These are phyloP conservation scores for Fusarium nurragi DNA, from an alignment of 2,329 filamentous ascomycete genomes.

Conservation along the genomic window DNA sequence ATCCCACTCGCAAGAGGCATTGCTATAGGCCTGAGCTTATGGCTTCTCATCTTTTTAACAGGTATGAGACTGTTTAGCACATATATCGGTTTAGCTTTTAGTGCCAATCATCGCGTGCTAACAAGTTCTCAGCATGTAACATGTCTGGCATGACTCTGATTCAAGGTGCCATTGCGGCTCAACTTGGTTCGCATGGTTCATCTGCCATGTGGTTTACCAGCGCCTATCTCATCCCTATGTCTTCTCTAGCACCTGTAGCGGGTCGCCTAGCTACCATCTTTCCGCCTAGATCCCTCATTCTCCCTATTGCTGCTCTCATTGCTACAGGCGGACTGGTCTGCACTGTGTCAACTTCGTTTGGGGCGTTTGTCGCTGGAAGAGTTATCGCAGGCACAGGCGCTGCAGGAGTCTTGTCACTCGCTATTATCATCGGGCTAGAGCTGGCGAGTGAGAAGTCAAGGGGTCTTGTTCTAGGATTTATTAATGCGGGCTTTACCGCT, in stretches of 20 bases:
- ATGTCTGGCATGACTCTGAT: conserved; percentile 85
- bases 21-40: conserved; percentile 54
- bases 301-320: conserved; percentile 67
- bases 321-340: conserved; percentile 72
- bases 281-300: conserved; percentile 71
- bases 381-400: conserved; percentile 74
- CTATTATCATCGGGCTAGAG: conserved; percentile 80
- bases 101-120: not conserved
- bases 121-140: conserved; percentile 63
- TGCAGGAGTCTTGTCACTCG: conserved; percentile 76
- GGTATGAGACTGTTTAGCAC: conserved; percentile 18
- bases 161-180: conserved; percentile 78
- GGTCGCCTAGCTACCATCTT: conserved; percentile 81
- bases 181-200: conserved; percentile 76
- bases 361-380: conserved; percentile 73
- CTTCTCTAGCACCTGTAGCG: conserved; percentile 71
- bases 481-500: conserved; percentile 77
- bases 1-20: conserved; percentile 49
- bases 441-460: conserved; percentile 72
- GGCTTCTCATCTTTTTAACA: conserved; percentile 45
- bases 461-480: conserved; percentile 77
- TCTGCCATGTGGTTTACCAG: conserved; percentile 85
- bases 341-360: conserved; percentile 66
- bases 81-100: not conserved
- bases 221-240: conserved; percentile 73